Evolutionary conservation across 2,329 filamentous ascomycete genomes (phyloP), one percentile per base, ranked within the genome.

Genomic region (Pseudogymnoascus sp.): DNA sequence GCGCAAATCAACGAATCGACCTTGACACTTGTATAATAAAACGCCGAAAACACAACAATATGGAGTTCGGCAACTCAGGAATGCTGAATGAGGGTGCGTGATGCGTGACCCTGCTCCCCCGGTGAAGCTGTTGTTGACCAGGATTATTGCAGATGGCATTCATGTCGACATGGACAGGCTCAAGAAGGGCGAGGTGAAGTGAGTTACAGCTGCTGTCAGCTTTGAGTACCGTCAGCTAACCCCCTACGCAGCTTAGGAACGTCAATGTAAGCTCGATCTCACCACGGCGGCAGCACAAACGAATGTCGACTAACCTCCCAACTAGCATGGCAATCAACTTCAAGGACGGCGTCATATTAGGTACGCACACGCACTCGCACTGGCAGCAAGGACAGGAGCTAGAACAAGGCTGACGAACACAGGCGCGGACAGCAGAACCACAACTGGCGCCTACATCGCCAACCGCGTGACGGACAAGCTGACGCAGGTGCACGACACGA

Each of bases 101-200:
- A 60, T 63, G 39, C 59, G 37, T 65, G 64, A 63, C 66, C 61
- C 61, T 39, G 61, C 64, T 64, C 42, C 39, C 39, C 35, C 55
- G 64, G 45, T 61, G 52, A 59, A 59, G 58, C 58, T 65, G 40
- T 71, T 67, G 70, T 72, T 69, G 72, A 64, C 45, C 27, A 39
- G 68, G 65, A 66, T 69, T 61, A 48, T 36, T 58, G 13, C 72
- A 97, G 94, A 99, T 92, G 94, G 94, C 75, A 97, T 99, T 75
- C 94, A 99, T 76, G 83, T 99, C 70, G 94, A 99, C 74, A 99
- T 99, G 94, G 90, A 97, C 73, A 88, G 94, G 73, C 80, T 99
- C 77, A 99, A 99, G 87, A 94, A 92, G 78, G 94, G 94, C 65
- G 94, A 99, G 81, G 93, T 99, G 75, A 99, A 99, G 92, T 97